These are phyloP conservation scores for Leptomonas seymouri DNA, from an alignment of 208 protist genomes.

Conservation along the genomic window DNA sequence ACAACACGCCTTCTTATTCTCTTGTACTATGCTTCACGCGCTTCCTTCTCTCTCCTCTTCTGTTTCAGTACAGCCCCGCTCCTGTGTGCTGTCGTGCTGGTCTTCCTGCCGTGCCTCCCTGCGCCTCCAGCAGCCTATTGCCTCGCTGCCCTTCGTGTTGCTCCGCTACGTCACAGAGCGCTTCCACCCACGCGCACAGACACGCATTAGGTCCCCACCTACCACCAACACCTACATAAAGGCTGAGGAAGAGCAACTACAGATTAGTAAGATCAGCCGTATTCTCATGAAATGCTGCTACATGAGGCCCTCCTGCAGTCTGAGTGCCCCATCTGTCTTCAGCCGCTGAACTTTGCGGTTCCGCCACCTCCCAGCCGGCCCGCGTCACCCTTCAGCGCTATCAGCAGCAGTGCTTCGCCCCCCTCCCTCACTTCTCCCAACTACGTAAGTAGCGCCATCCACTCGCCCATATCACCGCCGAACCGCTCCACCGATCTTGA, in stretches of 20 bases:
- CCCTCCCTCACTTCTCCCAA: neutral
- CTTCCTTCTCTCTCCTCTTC: too few relatives aligned
- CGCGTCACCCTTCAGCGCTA: neutral
- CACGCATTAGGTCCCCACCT: too few relatives aligned
- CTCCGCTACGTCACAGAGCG: too few relatives aligned
- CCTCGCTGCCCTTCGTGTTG: too few relatives aligned
- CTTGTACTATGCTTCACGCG: too few relatives aligned
- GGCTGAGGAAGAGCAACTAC: neutral
- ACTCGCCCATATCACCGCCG: constrained; percentile 1
- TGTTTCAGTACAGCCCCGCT: too few relatives aligned
- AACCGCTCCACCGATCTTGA: neutral
- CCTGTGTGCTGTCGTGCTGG: too few relatives aligned
- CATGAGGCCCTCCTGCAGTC: constrained; percentile 46
- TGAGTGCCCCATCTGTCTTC: constrained; percentile 85
- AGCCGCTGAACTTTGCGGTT: constrained; percentile 42
- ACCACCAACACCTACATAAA: neutral
- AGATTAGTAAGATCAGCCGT: too few relatives aligned
- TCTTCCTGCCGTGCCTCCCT: too few relatives aligned
- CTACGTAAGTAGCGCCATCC: constrained; percentile 10
- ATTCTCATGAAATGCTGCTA: constrained; percentile 12
- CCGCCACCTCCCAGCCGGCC: constrained; percentile 12
- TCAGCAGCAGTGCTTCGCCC: neutral
- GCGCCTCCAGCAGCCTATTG: too few relatives aligned
- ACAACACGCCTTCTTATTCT: too few relatives aligned
- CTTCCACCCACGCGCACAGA: too few relatives aligned